Conservation (phyloP, 805 yeast genomes). For the Yarrowia alimentaria region DNA sequence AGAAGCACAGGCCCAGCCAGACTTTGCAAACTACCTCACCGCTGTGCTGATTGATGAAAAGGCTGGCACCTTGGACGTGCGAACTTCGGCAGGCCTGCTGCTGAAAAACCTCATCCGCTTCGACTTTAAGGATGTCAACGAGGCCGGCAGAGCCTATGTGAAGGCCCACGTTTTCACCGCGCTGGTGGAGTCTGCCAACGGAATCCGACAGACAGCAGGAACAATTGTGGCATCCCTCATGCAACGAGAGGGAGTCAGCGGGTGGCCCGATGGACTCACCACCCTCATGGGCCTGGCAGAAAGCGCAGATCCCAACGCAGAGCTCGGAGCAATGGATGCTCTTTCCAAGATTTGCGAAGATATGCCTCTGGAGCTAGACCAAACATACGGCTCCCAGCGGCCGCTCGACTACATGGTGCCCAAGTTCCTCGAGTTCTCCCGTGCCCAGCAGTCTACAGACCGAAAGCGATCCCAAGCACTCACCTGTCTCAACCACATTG, state of each 20-base stretch:
- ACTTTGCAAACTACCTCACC: slow-evolving; percentile 76
- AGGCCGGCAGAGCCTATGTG: slow-evolving; percentile 46
- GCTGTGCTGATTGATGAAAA: slow-evolving; percentile 54
- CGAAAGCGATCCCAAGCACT: slow-evolving; percentile 61
- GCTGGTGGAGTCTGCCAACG: slow-evolving; percentile 51
- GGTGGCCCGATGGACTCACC: slow-evolving; percentile 75
- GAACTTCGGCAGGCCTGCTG: slow-evolving; percentile 87
- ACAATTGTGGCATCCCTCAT: slow-evolving; percentile 83
- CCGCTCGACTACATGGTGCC: slow-evolving; percentile 71
- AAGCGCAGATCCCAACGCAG: slow-evolving; percentile 47
- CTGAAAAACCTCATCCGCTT: slow-evolving; percentile 68
- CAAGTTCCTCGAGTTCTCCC: slow-evolving; percentile 55
- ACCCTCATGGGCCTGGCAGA: slow-evolving; percentile 62
- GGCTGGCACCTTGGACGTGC: slow-evolving; percentile 46
- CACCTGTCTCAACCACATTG: slow-evolving; percentile 72
- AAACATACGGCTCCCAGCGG: slow-evolving; percentile 59
- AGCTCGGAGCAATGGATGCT: slow-evolving; percentile 79
- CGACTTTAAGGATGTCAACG: slow-evolving; percentile 39
- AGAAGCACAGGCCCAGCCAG: slow-evolving; percentile 67
- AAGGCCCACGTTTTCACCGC: slow-evolving; percentile 48
- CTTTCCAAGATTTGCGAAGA: slow-evolving; percentile 90
- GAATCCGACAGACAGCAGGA: slow-evolving; percentile 85
- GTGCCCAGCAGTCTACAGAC: slow-evolving; percentile 40
- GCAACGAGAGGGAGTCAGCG: slow-evolving; percentile 57
- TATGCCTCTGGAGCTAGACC: slow-evolving; percentile 61